Conservation (phyloP, 495 filamentous ascomycete species). For the Penicillium flavigenum region DNA sequence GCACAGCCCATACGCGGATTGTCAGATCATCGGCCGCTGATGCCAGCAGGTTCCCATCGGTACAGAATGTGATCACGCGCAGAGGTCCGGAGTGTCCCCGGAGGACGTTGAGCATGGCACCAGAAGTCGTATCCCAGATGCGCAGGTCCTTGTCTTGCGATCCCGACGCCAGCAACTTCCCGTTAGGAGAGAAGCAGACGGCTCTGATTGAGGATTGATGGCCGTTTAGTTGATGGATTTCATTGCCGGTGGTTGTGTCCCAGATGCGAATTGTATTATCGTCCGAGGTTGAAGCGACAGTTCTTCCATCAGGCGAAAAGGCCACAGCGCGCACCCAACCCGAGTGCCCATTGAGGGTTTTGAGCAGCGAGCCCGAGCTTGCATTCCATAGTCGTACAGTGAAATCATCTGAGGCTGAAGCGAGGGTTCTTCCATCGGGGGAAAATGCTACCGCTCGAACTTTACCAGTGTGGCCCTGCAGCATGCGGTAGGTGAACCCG, state of each 20-base stretch:
- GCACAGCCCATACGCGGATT: conserved; percentile 7
- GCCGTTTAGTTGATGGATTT: not conserved
- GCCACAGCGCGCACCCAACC: conserved; percentile 15
- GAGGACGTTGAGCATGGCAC: conserved; percentile 1
- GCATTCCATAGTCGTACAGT: conserved; percentile 12
- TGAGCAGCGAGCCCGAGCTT: not conserved
- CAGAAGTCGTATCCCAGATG: conserved; percentile 22
- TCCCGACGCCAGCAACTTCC: conserved; percentile 17
- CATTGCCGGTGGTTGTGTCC: conserved; percentile 16
- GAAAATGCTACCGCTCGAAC: conserved; percentile 12
- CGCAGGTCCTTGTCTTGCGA: conserved; percentile 18
- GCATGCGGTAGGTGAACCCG: conserved; percentile 13
- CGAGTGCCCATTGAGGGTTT: conserved; percentile 14
- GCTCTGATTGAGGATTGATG: conserved; percentile 7
- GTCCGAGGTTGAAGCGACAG: conserved; percentile 15
- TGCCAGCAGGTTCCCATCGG: conserved; percentile 2
- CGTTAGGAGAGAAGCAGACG: conserved; percentile 18
- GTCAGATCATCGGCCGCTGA: conserved; percentile 12
- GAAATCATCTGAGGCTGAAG: conserved; percentile 11
- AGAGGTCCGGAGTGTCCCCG: conserved; percentile 6
- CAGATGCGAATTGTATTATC: conserved; percentile 21
- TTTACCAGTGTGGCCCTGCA: conserved; percentile 13
- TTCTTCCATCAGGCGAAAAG: conserved; percentile 23
- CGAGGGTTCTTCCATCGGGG: conserved; percentile 9
- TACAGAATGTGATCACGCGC: conserved; percentile 6